Conservation (phyloP, 768 basidiomycete genomes). For the Epithele typhae region DNA sequence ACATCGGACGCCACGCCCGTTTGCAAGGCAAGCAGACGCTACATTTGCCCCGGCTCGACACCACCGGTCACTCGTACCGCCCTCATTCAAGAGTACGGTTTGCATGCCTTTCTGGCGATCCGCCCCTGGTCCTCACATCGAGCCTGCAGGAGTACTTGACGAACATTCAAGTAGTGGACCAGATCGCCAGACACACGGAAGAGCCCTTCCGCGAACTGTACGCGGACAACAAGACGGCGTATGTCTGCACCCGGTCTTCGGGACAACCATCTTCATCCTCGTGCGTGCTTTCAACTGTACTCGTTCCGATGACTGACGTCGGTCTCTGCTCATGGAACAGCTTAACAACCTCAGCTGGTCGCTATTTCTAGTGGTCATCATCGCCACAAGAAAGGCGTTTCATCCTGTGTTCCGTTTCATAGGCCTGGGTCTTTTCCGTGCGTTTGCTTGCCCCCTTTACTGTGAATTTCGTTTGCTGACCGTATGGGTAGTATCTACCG, state of each 20-base stretch:
- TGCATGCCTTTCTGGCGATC: neutral
- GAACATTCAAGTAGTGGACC: constrained; percentile 77
- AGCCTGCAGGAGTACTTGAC: constrained; percentile 71
- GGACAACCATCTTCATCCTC: constrained; percentile 4
- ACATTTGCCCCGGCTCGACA: constrained; percentile 76
- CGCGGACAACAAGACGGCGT: constrained; percentile 63
- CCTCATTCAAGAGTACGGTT: constrained; percentile 67
- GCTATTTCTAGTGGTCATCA: constrained; percentile 57
- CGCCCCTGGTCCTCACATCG: neutral
- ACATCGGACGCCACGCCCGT: constrained; percentile 45
- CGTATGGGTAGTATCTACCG: constrained; percentile 41
- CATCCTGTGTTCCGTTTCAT: constrained; percentile 50
- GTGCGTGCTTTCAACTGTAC: constrained; percentile 5
- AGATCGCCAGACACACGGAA: constrained; percentile 65
- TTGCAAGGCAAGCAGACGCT: constrained; percentile 61
- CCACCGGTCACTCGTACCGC: constrained; percentile 82
- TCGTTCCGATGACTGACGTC: neutral
- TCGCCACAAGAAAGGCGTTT: constrained; percentile 60
- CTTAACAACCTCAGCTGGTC: constrained; percentile 18
- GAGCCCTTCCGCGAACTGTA: constrained; percentile 60
- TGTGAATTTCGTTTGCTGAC: too few species aligned
- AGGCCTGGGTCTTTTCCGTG: constrained; percentile 70
- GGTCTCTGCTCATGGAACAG: neutral
- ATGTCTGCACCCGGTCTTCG: constrained; percentile 55
- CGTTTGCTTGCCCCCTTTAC: constrained; percentile 15